phyloP scores from a whole-genome alignment of 352 stramenopile genomes.

The Phytophthora pisi region DNA sequence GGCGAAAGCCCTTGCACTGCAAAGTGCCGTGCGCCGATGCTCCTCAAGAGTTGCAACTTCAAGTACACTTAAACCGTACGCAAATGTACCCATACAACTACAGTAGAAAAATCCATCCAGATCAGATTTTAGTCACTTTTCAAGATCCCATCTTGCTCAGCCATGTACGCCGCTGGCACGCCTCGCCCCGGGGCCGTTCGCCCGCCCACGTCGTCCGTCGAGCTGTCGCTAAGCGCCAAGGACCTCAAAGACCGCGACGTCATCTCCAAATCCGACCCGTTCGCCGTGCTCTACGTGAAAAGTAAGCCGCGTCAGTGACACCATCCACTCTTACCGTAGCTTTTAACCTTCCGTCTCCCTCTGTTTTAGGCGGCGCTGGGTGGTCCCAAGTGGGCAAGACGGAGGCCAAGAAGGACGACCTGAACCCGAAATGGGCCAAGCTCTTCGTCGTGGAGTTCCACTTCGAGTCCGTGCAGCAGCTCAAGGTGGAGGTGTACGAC shows the following conservation, averaged over 20 bases:
- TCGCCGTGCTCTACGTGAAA: slow-evolving; percentile 66
- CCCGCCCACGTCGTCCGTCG: slow-evolving; percentile 57
- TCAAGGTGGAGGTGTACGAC: slow-evolving; percentile 89
- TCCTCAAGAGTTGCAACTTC: background rate
- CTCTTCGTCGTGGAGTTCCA: slow-evolving; percentile 84
- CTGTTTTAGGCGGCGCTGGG: slow-evolving; percentile 41
- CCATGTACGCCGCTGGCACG: slow-evolving; percentile 27
- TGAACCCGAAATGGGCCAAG: slow-evolving; percentile 82
- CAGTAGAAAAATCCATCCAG: background rate
- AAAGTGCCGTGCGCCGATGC: no score
- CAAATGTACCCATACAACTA: background rate
- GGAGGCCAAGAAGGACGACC: slow-evolving; percentile 75
- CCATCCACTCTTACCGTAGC: background rate
- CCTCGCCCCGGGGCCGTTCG: slow-evolving; percentile 16
- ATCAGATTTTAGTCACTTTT: slow-evolving; percentile 8
- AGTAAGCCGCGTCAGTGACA: slow-evolving; percentile 16
- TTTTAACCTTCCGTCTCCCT: background rate
- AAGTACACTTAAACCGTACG: background rate
- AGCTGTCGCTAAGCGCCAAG: slow-evolving; percentile 85
- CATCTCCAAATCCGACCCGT: slow-evolving; percentile 89
- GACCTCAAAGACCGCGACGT: slow-evolving; percentile 87
- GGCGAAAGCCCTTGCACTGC: no score
- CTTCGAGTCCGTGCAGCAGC: slow-evolving; percentile 86
- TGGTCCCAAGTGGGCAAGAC: slow-evolving; percentile 81
- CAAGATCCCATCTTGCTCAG: slow-evolving; percentile 9